Base-by-base conservation (phyloP, 345 rosid species). In the Salix arbutifolia region DNA sequence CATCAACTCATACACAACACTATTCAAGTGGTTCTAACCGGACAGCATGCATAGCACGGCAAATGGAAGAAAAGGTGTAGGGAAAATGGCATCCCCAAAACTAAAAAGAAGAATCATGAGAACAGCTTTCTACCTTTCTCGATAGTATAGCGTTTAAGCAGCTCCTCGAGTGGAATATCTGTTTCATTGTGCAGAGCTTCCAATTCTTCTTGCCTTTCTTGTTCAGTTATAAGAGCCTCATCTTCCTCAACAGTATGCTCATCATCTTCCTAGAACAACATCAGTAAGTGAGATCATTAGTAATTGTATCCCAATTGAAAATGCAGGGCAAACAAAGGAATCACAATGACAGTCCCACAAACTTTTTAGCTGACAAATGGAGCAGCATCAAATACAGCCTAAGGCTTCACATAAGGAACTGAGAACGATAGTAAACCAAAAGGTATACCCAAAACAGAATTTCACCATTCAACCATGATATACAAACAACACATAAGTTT, bases 241-340 rank as follows among this genome's bases (percentile, higher is more conserved):
- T 94, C 99, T 86, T 91, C 97, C 84, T 94, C 98, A 73, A 96
- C 83, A 61, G 97, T 96, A 72, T 84, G 92, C 89, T 96, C 97
- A 89, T 96, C 90, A 86, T 92, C 99, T 89, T 90, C 99, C 99
- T 96, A 91, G 86, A 91, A 81, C 88, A 85, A 78, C 66, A 84
- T 14, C 69, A 79, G 67, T 69, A 70, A 28, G 62, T 37, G 37
- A 74, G 74, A 42, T 60, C 21, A 23, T 25, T 44, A 21, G 35
- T 14, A 58, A 73, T 73, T 17, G 33, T 73, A 58, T 23, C 33
- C 12, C 10, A 23, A 67, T 67, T 35, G 35, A 74, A 58, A 37
- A 67, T 65, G 56, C 58, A 50, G 53, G 28, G 40, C 56, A 52
- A 21, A 58, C 19, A 53, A 67, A 30, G 6, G 17, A 21, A 40